Evolutionary conservation across 352 stramenopile species (phyloP).

Genomic region (Pythium volutum): DNA sequence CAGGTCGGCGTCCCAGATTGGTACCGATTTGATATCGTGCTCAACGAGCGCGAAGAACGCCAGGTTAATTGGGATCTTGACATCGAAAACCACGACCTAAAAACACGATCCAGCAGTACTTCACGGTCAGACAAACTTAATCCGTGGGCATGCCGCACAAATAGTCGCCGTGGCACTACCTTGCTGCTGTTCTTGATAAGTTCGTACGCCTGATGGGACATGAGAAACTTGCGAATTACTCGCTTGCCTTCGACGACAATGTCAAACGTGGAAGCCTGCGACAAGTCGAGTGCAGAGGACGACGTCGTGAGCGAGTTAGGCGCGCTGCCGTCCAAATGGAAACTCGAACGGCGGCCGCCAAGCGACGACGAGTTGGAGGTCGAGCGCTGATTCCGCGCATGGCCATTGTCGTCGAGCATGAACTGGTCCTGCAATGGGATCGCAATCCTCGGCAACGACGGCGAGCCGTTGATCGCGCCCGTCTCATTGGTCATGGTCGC

Average conservation of each 20-base stretch:
- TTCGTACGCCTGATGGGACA: conserved; percentile 91
- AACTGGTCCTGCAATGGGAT: conserved; percentile 36
- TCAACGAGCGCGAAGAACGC: conserved; percentile 99
- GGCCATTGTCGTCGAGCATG: conserved; percentile 31
- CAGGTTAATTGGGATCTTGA: conserved; percentile 98
- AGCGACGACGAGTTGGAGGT: conserved; percentile 14
- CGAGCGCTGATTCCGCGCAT: conserved; percentile 26
- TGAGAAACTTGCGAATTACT: conserved; percentile 89
- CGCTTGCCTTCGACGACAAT: conserved; percentile 71
- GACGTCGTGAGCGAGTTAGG: conserved; percentile 28
- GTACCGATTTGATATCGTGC: conserved; percentile 98
- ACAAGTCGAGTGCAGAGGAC: conserved; percentile 40
- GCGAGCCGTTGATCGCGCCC: conserved; percentile 17
- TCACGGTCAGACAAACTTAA: conserved; percentile 14
- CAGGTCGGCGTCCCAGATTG: conserved; percentile 94
- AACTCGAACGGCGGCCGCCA: conserved; percentile 22
- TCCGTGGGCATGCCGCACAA: background rate
- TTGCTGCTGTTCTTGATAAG: conserved; percentile 96
- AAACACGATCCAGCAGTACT: background rate
- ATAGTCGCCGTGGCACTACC: conserved; percentile 29
- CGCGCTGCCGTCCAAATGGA: conserved; percentile 31
- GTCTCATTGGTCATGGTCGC: conserved; percentile 18
- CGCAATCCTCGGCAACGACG: conserved; percentile 25
- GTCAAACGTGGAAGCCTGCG: conserved; percentile 48
- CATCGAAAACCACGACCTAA: conserved; percentile 96